Conservation (phyloP, 2,329 filamentous ascomycete genomes). For the Aspergillus sp. region DNA sequence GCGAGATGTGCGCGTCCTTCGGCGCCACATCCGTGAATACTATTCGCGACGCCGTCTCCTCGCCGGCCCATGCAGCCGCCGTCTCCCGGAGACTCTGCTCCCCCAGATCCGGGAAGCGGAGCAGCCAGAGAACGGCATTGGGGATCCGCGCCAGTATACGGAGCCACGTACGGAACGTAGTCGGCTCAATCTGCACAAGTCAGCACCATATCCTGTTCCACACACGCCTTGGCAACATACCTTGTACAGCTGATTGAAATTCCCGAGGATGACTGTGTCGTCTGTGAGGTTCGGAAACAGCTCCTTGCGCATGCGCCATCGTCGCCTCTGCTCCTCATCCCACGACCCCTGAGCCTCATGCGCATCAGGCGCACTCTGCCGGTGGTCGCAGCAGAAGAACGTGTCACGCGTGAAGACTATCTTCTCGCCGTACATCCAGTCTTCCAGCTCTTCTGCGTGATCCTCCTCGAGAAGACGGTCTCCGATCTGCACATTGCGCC, state of each 20-base stretch:
- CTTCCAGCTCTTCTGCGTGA: slow-evolving; percentile 57
- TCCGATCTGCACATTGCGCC: slow-evolving; percentile 63
- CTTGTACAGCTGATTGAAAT: slow-evolving; percentile 99
- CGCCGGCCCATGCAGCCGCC: slow-evolving; percentile 72
- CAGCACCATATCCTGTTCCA: neutral
- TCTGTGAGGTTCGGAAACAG: slow-evolving; percentile 76
- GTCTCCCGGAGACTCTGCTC: slow-evolving; percentile 76
- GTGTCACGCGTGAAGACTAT: slow-evolving; percentile 90
- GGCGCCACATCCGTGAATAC: slow-evolving; percentile 95
- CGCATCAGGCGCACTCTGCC: slow-evolving; percentile 72
- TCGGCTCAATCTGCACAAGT: slow-evolving; percentile 72
- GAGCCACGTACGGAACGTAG: slow-evolving; percentile 90
- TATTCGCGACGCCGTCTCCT: slow-evolving; percentile 75
- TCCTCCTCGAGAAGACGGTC: slow-evolving; percentile 57
- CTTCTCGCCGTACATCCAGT: slow-evolving; percentile 95
- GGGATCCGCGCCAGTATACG: slow-evolving; percentile 78
- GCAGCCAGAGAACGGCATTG: slow-evolving; percentile 84
- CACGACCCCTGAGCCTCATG: slow-evolving; percentile 61
- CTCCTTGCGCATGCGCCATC: slow-evolving; percentile 90
- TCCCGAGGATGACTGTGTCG: slow-evolving; percentile 82
- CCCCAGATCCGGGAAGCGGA: slow-evolving; percentile 91
- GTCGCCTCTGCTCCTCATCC: slow-evolving; percentile 69
- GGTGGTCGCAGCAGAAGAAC: slow-evolving; percentile 97
- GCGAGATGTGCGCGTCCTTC: slow-evolving; percentile 86
- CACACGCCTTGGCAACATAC: slow-evolving; percentile 38